Base-by-base conservation (phyloP, 2,329 filamentous ascomycete species). In the Calonectria ilicicola region DNA sequence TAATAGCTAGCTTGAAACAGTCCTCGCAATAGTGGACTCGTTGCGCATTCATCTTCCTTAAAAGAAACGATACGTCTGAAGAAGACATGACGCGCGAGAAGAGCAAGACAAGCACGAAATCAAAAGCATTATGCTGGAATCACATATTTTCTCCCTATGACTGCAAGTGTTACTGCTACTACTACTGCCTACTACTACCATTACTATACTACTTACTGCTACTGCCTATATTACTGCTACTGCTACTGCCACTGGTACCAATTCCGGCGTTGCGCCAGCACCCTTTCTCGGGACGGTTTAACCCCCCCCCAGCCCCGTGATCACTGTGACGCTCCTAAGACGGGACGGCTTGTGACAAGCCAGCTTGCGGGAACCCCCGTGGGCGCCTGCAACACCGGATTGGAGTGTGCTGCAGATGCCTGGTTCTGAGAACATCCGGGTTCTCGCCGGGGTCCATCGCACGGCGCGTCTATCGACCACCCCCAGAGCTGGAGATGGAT, bases 1-100 rank as follows among this genome's bases (percentile, higher is more conserved):
- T 80, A 81, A 81, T 81, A 81, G 80, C 80, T 80, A 81, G 80
- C 80, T 81, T 81, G 80, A 79, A 81, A 81, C 75, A 80, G 79
- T 81, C 79, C 72, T 81, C 77, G 71, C 77, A 74, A 78, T 79
- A 79, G 78, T 80, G 78, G 78, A 77, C 75, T 79, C 75, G 76
- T 78, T 70, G 75, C 72, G 72, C 71, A 65, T 74, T 74, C 70
- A 73, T 76, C 67, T 70, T 78, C 75, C 75, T 67, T 76, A 76
- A 35, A 32, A 77, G 76, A 75, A 79, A 74, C 75, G 76, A 79
- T 71, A 68, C 70, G 73, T 77, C 73, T 72, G 78, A 77, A 71
- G 64, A 76, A 71, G 74, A 77, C 65, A 75, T 53, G 60, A 76
- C 72, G 70, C 72, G 70, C 75, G 78, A 80, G 78, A 73, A 76